These are phyloP conservation scores for Spirogloea muscicola DNA, from an alignment of 139 green algal genomes.

Conservation along the genomic window DNA sequence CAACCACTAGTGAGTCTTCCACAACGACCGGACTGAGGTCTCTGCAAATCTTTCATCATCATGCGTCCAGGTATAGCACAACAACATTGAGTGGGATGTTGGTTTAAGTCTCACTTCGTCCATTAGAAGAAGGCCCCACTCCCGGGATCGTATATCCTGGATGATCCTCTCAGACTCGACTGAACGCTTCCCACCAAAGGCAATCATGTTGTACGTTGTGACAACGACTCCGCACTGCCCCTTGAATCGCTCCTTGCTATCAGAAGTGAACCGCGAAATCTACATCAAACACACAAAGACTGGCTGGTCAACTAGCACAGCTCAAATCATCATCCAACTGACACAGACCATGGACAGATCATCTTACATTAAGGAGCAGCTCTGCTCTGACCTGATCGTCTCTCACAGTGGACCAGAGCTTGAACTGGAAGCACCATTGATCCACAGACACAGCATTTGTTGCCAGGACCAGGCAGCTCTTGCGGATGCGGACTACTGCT, in stretches of 20 bases:
- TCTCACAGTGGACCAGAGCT: conserved; percentile 87
- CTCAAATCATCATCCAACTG: no score
- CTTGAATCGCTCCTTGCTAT: conserved; percentile 71
- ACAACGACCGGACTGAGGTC: no score
- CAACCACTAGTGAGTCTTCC: no score
- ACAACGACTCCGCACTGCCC: conserved; percentile 56
- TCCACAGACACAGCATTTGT: conserved; percentile 83
- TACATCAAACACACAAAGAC: no score
- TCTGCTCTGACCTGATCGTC: conserved; percentile 78
- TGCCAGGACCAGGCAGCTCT: conserved; percentile 82
- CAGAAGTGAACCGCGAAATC: conserved; percentile 75
- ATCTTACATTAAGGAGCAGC: no score
- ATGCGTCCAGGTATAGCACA: no score
- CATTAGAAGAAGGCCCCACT: conserved; percentile 96
- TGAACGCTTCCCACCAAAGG: conserved; percentile 71
- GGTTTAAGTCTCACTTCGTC: no score
- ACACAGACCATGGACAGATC: conserved; percentile 1
- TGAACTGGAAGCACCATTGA: conserved; percentile 96
- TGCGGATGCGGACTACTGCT: conserved; percentile 78
- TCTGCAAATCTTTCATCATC: no score
- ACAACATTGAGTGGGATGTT: no score
- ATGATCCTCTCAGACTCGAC: conserved; percentile 65
- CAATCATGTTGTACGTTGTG: conserved; percentile 97
- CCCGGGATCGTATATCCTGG: conserved; percentile 63
- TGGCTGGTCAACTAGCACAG: no score